Conservation (phyloP, 208 protist genomes). For the Leishmania lainsoni region DNA sequence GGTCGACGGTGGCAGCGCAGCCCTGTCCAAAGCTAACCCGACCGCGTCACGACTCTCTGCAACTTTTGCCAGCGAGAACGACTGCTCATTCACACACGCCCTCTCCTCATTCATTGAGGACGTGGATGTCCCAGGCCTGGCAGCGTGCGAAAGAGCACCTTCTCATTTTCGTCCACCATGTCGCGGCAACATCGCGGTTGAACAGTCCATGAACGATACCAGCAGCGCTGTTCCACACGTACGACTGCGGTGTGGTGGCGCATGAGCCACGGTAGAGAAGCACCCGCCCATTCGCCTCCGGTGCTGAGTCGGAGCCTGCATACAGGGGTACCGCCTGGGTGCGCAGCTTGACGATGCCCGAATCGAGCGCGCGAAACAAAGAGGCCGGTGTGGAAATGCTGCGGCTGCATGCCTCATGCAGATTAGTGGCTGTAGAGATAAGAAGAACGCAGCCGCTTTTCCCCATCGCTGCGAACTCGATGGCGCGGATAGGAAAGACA, state of each 20-base stretch:
- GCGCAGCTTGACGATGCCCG: constrained; percentile 11
- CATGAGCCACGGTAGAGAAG: constrained; percentile 48
- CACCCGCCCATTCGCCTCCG: constrained; percentile 31
- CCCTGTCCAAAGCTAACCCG: background rate
- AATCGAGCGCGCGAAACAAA: constrained; percentile 11
- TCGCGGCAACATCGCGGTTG: constrained; percentile 1
- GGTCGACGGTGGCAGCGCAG: constrained; percentile 3
- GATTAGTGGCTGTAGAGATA: constrained; percentile 23
- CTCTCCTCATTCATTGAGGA: background rate
- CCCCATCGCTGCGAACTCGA: constrained; percentile 7
- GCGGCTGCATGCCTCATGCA: constrained; percentile 26
- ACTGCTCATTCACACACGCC: constrained; percentile 15
- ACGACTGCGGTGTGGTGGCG: constrained; percentile 42
- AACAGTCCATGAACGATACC: constrained; percentile 72
- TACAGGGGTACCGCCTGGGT: constrained; percentile 18
- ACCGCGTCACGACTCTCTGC: background rate
- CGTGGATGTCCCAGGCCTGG: background rate
- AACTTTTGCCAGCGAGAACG: constrained; percentile 20
- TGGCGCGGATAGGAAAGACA: constrained; percentile 10
- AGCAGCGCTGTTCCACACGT: constrained; percentile 53
- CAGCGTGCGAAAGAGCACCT: constrained; percentile 12
- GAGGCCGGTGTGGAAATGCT: background rate
- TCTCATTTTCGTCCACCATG: constrained; percentile 22
- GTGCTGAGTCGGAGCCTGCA: constrained; percentile 11
- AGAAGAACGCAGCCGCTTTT: constrained; percentile 18